These are phyloP conservation scores for Globisporangium solare DNA, from an alignment of 352 stramenopile species.

Conservation along the genomic window DNA sequence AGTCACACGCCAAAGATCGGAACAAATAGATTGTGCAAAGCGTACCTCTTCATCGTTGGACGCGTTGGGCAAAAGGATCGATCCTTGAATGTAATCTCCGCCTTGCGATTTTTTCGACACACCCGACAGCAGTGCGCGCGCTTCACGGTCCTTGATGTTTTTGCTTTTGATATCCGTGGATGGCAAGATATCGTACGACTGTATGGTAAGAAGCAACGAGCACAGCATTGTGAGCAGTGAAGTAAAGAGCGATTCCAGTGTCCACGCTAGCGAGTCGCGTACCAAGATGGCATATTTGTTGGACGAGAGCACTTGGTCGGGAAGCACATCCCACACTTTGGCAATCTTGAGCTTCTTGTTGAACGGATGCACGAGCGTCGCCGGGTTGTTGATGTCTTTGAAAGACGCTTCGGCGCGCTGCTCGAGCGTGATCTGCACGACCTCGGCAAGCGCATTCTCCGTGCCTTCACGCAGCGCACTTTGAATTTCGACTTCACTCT, in stretches of 20 bases:
- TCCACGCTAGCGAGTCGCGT: slow-evolving; percentile 11
- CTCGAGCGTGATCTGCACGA: slow-evolving; percentile 63
- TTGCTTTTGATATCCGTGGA: slow-evolving; percentile 78
- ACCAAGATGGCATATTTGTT: slow-evolving; percentile 86
- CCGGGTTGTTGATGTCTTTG: slow-evolving; percentile 54
- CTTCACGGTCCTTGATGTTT: slow-evolving; percentile 60
- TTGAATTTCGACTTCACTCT: slow-evolving; percentile 84
- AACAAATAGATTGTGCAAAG: background rate
- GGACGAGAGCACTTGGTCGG: slow-evolving; percentile 63
- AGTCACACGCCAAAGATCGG: background rate
- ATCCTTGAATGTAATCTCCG: slow-evolving; percentile 65
- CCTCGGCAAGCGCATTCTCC: slow-evolving; percentile 72
- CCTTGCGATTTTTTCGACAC: slow-evolving; percentile 60
- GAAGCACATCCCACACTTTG: slow-evolving; percentile 82
- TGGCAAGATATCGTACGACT: slow-evolving; percentile 85
- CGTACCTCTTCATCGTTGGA: slow-evolving; percentile 49
- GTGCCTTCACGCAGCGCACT: slow-evolving; percentile 76
- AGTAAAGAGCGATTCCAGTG: too few relatives aligned
- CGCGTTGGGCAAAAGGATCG: slow-evolving; percentile 63
- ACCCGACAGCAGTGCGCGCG: slow-evolving; percentile 64
- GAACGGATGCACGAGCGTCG: slow-evolving; percentile 74
- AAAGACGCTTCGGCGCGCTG: slow-evolving; percentile 82
- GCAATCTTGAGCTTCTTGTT: slow-evolving; percentile 78
- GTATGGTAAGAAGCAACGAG: background rate
- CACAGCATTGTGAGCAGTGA: too few relatives aligned